A percentile compares a stretch with the other conserved stretches of the same genome.
Evolutionary conservation across 371 early-diverging fungal species (phyloP).

Genomic region (Dinochytrium kinnereticum): DNA sequence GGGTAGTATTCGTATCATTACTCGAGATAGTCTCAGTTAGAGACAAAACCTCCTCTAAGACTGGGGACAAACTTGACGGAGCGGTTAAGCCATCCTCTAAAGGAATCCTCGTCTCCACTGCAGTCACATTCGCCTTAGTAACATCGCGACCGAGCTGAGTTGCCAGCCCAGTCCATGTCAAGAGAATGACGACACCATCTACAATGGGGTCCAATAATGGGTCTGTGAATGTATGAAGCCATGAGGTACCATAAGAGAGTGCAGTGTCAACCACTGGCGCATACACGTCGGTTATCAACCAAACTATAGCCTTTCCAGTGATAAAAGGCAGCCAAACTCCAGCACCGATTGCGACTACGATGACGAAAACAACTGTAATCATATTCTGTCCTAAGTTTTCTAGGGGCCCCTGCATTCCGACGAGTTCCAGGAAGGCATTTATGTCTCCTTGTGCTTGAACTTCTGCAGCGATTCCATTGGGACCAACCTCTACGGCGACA

Average conservation of each 20-base stretch:
- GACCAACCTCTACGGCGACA: slow-evolving; percentile 31
- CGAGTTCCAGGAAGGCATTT: slow-evolving; percentile 70
- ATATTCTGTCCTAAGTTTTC: slow-evolving; percentile 79
- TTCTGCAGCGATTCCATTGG: slow-evolving; percentile 35
- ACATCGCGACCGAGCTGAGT: not conserved
- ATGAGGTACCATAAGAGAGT: not conserved
- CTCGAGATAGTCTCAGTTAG: not conserved
- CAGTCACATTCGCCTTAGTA: not conserved
- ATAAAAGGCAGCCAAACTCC: slow-evolving; percentile 80
- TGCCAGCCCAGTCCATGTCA: slow-evolving; percentile 17
- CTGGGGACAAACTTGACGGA: not conserved
- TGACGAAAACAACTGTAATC: slow-evolving; percentile 74
- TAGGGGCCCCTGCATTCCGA: slow-evolving; percentile 87
- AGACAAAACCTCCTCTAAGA: not conserved
- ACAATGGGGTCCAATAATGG: slow-evolving; percentile 52
- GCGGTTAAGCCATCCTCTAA: no score
- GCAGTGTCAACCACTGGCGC: slow-evolving; percentile 32
- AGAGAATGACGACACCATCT: slow-evolving; percentile 34
- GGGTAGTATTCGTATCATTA: not conserved
- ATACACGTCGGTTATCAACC: slow-evolving; percentile 41
- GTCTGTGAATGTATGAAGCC: slow-evolving; percentile 41
- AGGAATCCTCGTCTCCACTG: no score
- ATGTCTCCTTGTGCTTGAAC: slow-evolving; percentile 40
- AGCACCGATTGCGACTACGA: slow-evolving; percentile 69
- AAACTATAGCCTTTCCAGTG: slow-evolving; percentile 58